Conservation (phyloP, 1,139 yeast genomes). For the Kodamaea arcana region DNA sequence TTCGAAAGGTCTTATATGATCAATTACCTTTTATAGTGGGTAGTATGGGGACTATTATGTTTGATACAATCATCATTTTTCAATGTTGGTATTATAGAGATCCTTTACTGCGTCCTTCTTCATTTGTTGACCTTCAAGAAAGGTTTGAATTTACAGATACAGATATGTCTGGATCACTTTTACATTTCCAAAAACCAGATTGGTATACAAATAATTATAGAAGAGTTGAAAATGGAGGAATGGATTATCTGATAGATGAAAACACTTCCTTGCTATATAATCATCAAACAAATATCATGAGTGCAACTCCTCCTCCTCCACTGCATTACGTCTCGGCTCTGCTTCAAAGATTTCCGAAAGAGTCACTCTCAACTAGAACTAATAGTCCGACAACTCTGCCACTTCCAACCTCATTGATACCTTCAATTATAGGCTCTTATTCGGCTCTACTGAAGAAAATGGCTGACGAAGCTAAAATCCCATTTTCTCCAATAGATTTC, state of each 20-base stretch:
- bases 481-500: constrained; percentile 44
- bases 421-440: constrained; percentile 40
- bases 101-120: constrained; percentile 1
- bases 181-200: constrained; percentile 32
- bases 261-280: constrained; percentile 6
- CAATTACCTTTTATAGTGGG: constrained; percentile 38
- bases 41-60: constrained; percentile 33
- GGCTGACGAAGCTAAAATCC: constrained; percentile 33
- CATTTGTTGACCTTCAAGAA: constrained; percentile 1
- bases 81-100: constrained; percentile 29
- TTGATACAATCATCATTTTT: constrained; percentile 30
- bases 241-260: constrained; percentile 5
- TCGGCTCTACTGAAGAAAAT: constrained; percentile 37
- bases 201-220: constrained; percentile 30
- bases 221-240: constrained; percentile 1
- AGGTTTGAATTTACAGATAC: not conserved
- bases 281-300: not conserved
- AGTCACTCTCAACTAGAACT: no score
- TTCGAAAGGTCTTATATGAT: constrained; percentile 17
- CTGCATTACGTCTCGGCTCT: constrained; percentile 24
- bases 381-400: constrained; percentile 17
- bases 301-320: constrained; percentile 21
- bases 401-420: constrained; percentile 35
- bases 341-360: constrained; percentile 3
- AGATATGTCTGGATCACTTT: constrained; percentile 1